Conservation (phyloP, 2,329 filamentous ascomycete genomes). For the Lasiodiplodia theobromae region DNA sequence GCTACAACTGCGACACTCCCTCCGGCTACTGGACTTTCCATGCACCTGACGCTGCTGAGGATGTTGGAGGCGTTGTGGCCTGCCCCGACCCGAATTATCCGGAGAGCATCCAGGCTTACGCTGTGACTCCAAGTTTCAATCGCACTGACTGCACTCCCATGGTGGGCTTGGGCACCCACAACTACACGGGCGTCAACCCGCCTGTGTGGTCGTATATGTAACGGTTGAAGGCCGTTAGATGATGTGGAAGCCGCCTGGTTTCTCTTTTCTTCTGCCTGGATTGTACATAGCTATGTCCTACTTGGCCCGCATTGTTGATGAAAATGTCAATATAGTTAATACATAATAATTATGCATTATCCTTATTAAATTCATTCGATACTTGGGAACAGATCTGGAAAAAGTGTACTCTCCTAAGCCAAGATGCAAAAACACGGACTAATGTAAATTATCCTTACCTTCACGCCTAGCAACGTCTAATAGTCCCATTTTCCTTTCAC, state of each 20-base stretch:
- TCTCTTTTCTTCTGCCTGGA: background rate
- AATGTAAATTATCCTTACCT: no score
- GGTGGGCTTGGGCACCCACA: constrained; percentile 34
- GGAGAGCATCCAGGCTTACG: constrained; percentile 30
- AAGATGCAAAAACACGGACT: no score
- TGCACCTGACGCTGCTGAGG: constrained; percentile 30
- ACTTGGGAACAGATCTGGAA: no score
- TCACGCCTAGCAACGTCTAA: no score
- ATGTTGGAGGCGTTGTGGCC: constrained; percentile 33
- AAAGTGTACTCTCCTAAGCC: no score
- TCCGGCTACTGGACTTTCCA: constrained; percentile 35
- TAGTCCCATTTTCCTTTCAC: background rate
- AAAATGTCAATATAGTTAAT: background rate
- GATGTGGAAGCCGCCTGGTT: background rate
- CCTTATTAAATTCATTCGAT: no score
- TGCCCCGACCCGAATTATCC: constrained; percentile 32
- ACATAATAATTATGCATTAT: background rate
- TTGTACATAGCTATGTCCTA: background rate
- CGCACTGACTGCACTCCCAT: constrained; percentile 32
- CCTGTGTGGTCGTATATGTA: constrained; percentile 35
- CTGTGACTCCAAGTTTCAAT: constrained; percentile 35
- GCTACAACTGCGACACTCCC: constrained; percentile 34
- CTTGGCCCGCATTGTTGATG: background rate
- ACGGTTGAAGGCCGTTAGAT: background rate
- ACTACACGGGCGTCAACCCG: constrained; percentile 33